Evolutionary conservation across 208 protist genomes (phyloP).

Genomic region (Eutreptiella sp.): DNA sequence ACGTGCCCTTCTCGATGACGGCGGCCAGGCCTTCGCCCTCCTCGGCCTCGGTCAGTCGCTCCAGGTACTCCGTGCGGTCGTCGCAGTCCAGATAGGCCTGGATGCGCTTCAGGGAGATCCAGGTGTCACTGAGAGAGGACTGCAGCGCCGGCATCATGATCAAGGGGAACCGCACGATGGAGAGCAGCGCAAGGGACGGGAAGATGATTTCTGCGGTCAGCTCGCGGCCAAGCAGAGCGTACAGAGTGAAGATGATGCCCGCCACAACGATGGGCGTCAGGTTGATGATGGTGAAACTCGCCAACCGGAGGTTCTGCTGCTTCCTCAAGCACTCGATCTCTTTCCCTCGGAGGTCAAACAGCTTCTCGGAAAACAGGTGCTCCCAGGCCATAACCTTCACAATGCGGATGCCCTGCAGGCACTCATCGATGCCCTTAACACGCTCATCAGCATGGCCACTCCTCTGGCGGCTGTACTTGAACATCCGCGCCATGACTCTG

Average conservation of each 20-base stretch:
- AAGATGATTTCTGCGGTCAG: constrained; percentile 73
- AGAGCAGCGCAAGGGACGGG: constrained; percentile 72
- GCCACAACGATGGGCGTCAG: constrained; percentile 59
- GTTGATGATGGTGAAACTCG: constrained; percentile 49
- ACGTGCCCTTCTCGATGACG: constrained; percentile 14
- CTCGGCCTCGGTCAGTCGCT: background rate
- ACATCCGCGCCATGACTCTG: constrained; percentile 41
- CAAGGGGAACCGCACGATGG: constrained; percentile 75
- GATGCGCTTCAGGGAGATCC: constrained; percentile 61
- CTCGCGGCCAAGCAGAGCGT: constrained; percentile 43
- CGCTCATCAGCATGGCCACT: constrained; percentile 58
- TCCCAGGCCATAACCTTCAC: constrained; percentile 85
- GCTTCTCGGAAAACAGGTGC: constrained; percentile 39
- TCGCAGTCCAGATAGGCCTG: constrained; percentile 44
- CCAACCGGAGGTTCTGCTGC: constrained; percentile 39
- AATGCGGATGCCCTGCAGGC: constrained; percentile 73
- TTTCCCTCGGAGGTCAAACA: constrained; percentile 43
- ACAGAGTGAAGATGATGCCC: constrained; percentile 49
- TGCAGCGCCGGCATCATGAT: constrained; percentile 72
- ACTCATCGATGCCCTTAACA: constrained; percentile 73
- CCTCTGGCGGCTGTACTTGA: constrained; percentile 25
- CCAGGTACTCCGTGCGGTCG: no score
- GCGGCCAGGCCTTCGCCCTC: background rate
- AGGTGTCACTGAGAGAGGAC: constrained; percentile 50
- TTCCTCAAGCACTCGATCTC: constrained; percentile 49